phyloP scores from a whole-genome alignment of 164 flowering plant species.

The Platanus orientalis region DNA sequence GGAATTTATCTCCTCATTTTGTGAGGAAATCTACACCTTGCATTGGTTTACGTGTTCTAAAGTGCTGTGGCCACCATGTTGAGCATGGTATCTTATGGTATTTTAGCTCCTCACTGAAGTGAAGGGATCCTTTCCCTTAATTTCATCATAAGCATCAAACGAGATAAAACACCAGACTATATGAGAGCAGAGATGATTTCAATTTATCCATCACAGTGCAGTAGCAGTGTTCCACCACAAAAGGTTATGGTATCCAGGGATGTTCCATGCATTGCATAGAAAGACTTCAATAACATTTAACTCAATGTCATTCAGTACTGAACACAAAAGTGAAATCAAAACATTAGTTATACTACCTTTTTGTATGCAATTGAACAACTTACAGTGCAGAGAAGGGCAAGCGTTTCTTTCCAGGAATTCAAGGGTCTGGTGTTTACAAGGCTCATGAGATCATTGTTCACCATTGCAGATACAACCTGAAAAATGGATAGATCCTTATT shows the following conservation, averaged over 20 bases:
- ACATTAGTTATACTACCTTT: neutral
- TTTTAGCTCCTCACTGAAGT: neutral
- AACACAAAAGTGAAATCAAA: neutral
- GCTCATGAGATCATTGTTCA: conserved; percentile 84
- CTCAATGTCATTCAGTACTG: neutral
- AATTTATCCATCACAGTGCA: neutral
- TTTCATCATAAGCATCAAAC: too few relatives aligned
- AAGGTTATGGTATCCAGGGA: neutral
- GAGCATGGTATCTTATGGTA: neutral
- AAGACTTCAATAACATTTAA: neutral
- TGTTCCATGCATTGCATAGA: neutral
- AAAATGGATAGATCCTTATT: too few relatives aligned
- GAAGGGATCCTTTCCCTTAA: neutral
- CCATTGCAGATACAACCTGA: conserved; percentile 87
- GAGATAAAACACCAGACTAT: too few relatives aligned
- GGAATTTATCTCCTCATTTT: too few relatives aligned
- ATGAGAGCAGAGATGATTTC: neutral
- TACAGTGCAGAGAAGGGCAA: conserved; percentile 94
- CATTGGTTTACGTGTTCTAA: too few relatives aligned
- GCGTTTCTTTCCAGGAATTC: conserved; percentile 87
- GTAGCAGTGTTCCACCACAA: neutral
- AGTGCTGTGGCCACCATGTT: neutral
- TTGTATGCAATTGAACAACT: conserved; percentile 29
- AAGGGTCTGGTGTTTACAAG: conserved; percentile 83
- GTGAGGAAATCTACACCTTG: neutral